Percentiles rank a stretch among this genome's conserved stretches.
These are phyloP conservation scores for Abrus pulchellus DNA, from an alignment of 306 rosid genomes.

Conservation along the genomic window DNA sequence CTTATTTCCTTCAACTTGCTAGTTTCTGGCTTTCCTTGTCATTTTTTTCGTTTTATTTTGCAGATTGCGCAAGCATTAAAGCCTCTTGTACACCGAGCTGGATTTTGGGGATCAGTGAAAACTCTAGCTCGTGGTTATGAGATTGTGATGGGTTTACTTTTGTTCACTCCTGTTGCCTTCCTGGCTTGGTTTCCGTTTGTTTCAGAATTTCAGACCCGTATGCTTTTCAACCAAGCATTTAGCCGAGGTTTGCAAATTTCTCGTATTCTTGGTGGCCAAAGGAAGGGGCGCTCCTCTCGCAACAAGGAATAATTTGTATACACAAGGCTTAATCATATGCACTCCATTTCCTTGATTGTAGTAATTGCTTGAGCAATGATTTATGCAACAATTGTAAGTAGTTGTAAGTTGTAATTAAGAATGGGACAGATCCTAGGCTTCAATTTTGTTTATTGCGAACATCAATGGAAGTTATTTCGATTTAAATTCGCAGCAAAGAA, in stretches of 20 bases:
- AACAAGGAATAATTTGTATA: constrained; percentile 71
- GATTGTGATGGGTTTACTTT: constrained; percentile 85
- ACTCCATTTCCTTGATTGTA: constrained; percentile 9
- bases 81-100: constrained; percentile 72
- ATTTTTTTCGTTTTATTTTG: constrained; percentile 15
- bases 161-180: constrained; percentile 93
- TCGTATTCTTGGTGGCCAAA: constrained; percentile 94
- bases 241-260: constrained; percentile 96
- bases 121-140: constrained; percentile 96
- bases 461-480: not conserved
- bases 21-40: not conserved
- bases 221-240: constrained; percentile 97
- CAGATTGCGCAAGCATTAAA: constrained; percentile 94
- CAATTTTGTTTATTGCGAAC: constrained; percentile 41
- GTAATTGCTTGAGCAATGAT: not conserved
- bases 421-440: constrained; percentile 24
- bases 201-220: constrained; percentile 96
- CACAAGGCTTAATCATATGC: not conserved
- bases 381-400: not conserved
- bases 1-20: constrained; percentile 11
- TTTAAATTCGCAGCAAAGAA: not conserved
- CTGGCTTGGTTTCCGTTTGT: constrained; percentile 99
- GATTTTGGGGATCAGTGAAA: constrained; percentile 89
- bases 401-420: constrained; percentile 47
- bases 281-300: constrained; percentile 84